Evolutionary conservation across 116 monocot species (phyloP), one percentile per base, ranked within the genome.

Genomic region (Iris pallida): DNA sequence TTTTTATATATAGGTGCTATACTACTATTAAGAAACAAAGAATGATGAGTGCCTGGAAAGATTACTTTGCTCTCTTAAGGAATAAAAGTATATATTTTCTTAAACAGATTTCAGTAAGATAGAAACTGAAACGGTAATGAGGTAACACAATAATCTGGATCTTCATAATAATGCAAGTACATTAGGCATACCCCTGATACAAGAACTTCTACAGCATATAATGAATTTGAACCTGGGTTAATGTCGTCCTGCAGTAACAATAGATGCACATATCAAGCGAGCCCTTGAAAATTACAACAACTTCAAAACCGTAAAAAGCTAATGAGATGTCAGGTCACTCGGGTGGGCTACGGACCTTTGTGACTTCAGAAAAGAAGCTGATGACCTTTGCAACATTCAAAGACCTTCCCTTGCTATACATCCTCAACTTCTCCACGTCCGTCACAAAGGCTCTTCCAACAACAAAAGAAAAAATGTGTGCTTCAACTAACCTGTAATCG

Each of bases 401-500:
- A 59, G 80, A 76, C 71, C 79, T 87, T 71, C 72, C 78, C 72
- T 82, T 87, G 68, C 76, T 78, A 75, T 85, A 71, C 60, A 88
- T 82, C 63, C 88, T 92, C 74, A 98, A 76, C 76, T 98, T 98
- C 71, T 93, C 92, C 74, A 93, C 78, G 80, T 98, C 98, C 30
- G 88, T 90, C 47, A 92, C 88, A 84, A 98, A 98, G 63, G 98
- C 98, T 77, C 98, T 87, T 76, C 98, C 98, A 82, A 98, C 83
- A 80, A 98, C 98, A 86, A 98, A 98, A 84, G 93, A 88, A 83
- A 98, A 98, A 78, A 98, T 81, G 63, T 98, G 98, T 61, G 82
- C 85, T 81, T 98, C 98, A 55, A 98, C 90, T 86, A 90, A 93
- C 79, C 98, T 98, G 90, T 16, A 59, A 61, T 18, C 4, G 17